Evolutionary conservation across 1,284 basidiomycete species (phyloP).

Genomic region (Veloporphyrellus conicus): DNA sequence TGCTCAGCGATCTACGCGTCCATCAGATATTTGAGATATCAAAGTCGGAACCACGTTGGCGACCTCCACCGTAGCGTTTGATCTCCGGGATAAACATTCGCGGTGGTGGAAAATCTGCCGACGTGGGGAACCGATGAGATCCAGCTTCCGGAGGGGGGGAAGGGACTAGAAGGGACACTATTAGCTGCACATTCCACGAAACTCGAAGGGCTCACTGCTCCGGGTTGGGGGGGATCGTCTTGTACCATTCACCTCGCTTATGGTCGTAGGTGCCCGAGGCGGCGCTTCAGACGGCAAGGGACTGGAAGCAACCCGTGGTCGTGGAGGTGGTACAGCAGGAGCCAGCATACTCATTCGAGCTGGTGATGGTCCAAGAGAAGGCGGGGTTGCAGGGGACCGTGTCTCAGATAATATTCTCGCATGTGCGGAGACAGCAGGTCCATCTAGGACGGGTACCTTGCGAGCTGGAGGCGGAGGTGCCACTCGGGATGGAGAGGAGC

Average conservation of each 20-base stretch:
- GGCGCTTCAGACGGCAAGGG: slow-evolving; percentile 22
- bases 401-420: slow-evolving; percentile 33
- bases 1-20: neutral
- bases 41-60: slow-evolving; percentile 63
- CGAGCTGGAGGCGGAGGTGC: slow-evolving; percentile 32
- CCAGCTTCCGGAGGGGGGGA: slow-evolving; percentile 70
- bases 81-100: slow-evolving; percentile 49
- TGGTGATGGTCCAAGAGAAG: slow-evolving; percentile 36
- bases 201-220: slow-evolving; percentile 47
- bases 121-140: slow-evolving; percentile 63
- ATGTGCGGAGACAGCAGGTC: slow-evolving; percentile 40
- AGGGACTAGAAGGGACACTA: slow-evolving; percentile 48
- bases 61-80: slow-evolving; percentile 61
- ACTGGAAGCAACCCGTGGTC: slow-evolving; percentile 25
- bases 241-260: slow-evolving; percentile 27
- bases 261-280: slow-evolving; percentile 8
- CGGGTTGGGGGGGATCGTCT: slow-evolving; percentile 32
- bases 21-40: slow-evolving; percentile 50
- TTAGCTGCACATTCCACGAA: slow-evolving; percentile 2
- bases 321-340: slow-evolving; percentile 15
- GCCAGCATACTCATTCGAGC: slow-evolving; percentile 21
- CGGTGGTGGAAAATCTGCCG: slow-evolving; percentile 75
- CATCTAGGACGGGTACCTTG: slow-evolving; percentile 23
- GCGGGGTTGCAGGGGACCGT: slow-evolving; percentile 33
- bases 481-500: slow-evolving; percentile 23